Evolutionary conservation across 768 basidiomycete species (phyloP).

Genomic region (Suillus plorans): DNA sequence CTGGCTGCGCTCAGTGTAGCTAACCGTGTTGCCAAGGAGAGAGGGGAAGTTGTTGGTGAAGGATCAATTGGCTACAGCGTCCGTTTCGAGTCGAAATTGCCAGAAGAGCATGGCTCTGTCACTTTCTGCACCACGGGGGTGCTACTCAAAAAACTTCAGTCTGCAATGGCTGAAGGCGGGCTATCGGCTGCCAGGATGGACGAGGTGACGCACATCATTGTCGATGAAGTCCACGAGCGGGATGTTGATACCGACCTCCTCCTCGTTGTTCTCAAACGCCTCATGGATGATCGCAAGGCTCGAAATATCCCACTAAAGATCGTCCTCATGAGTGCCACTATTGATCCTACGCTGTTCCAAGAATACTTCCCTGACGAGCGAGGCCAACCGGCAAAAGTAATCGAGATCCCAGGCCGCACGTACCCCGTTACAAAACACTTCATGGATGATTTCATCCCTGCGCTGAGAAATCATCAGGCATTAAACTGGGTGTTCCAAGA

Average conservation of each 20-base stretch:
- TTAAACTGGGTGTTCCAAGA: slow-evolving; percentile 69
- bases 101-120: slow-evolving; percentile 78
- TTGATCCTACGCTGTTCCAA: slow-evolving; percentile 88
- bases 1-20: slow-evolving; percentile 92
- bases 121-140: slow-evolving; percentile 94
- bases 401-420: slow-evolving; percentile 88
- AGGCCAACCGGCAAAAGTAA: slow-evolving; percentile 61
- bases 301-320: slow-evolving; percentile 77
- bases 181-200: slow-evolving; percentile 50
- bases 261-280: slow-evolving; percentile 84
- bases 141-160: slow-evolving; percentile 84
- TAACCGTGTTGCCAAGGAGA: slow-evolving; percentile 85
- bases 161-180: slow-evolving; percentile 52
- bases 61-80: slow-evolving; percentile 86
- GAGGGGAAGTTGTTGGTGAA: slow-evolving; percentile 68
- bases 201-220: slow-evolving; percentile 83
- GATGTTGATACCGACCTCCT: slow-evolving; percentile 91
- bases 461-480: slow-evolving; percentile 41
- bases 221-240: slow-evolving; percentile 96
- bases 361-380: slow-evolving; percentile 73
- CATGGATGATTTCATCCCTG: slow-evolving; percentile 72
- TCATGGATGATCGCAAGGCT: slow-evolving; percentile 71
- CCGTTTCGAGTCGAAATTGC: slow-evolving; percentile 81
- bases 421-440: slow-evolving; percentile 84
- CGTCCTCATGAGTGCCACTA: slow-evolving; percentile 94